Base-by-base conservation (phyloP, 495 filamentous ascomycete species). In the Aspergillus conjunctus region DNA sequence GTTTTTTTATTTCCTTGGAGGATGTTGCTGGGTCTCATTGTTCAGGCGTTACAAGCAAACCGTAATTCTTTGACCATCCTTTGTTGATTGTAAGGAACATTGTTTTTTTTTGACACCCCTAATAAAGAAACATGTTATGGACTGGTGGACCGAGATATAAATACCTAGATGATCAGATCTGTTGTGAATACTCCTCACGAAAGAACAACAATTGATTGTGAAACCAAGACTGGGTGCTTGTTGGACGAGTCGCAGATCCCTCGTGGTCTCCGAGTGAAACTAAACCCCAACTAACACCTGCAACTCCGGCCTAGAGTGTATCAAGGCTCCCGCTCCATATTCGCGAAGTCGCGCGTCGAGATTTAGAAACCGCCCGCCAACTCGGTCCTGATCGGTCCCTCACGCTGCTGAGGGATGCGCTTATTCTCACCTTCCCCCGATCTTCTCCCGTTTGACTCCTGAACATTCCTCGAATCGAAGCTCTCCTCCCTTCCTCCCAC, bases 401-500 rank as follows among this genome's bases (percentile, higher is more conserved):
- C 22, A 18, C 30, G 5, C 11, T 33, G 41, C 31, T 45, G 15
- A 54, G 34, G 33, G 49, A 37, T 41, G 34, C 34, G 49, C 17
- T 44, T 31, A 44, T 5, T 34, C 11, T 26, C 15, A 32, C 56
- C 21, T 34, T 22, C n/a, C 33, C 21, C 22, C 10, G 37, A 39
- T 31, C 26, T 33, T 32, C 15, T 15, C 44, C 57, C 32, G 15
- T 8, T 51, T 21, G 26, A 48, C 50, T 17, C 49, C 46, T 39
- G 49, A 58, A 46, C 49, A 59, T 59, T 46, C 26, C 26, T 54
- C 11, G 39, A n/a, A 51, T 58, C 57, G 57, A 49, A 30, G 39
- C n/a, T 2, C 5, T 26, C 15, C 48, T 41, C 30, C 31, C 21
- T 14, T 17, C 44, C 31, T 34, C 46, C 21, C 37, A 44, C 37